Evolutionary conservation across 805 yeast genomes (phyloP).

Genomic region (Candida khao-thaluensis): DNA sequence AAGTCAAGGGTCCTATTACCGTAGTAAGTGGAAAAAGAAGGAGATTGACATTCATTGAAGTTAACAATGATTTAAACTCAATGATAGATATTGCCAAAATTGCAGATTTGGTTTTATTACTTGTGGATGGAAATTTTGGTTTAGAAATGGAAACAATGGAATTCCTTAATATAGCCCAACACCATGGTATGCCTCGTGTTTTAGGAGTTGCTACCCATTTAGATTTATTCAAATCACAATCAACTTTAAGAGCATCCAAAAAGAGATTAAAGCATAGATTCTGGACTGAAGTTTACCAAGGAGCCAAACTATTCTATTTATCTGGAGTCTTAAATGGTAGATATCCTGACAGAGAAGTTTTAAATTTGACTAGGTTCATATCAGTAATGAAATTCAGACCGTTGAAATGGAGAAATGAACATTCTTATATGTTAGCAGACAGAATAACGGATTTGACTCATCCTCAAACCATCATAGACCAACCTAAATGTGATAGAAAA

Average conservation of each 20-base stretch:
- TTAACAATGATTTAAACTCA: constrained; percentile 86
- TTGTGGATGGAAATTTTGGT: constrained; percentile 97
- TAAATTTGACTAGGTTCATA: constrained; percentile 87
- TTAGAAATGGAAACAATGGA: constrained; percentile 99
- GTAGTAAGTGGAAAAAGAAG: constrained; percentile 94
- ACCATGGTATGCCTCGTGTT: constrained; percentile 98
- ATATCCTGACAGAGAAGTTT: constrained; percentile 94
- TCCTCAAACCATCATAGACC: constrained; percentile 74
- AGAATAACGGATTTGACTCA: constrained; percentile 92
- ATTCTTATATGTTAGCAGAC: constrained; percentile 89
- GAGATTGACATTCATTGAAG: constrained; percentile 89
- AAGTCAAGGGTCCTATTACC: constrained; percentile 93
- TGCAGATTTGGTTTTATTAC: constrained; percentile 84
- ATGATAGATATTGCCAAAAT: constrained; percentile 96
- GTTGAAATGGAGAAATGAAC: constrained; percentile 98
- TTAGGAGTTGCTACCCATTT: constrained; percentile 94
- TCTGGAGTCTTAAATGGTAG: constrained; percentile 97
- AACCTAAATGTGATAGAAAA: constrained; percentile 83
- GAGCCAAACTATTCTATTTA: constrained; percentile 91
- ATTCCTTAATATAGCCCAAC: constrained; percentile 91
- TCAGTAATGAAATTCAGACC: constrained; percentile 98
- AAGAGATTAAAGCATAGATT: constrained; percentile 89
- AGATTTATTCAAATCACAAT: constrained; percentile 86
- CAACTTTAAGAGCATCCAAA: constrained; percentile 87
- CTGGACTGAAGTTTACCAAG: constrained; percentile 99